Evolutionary conservation across 2,329 filamentous ascomycete species (phyloP), one percentile per base, ranked within the genome.

Genomic region (Xylariaceae sp.): DNA sequence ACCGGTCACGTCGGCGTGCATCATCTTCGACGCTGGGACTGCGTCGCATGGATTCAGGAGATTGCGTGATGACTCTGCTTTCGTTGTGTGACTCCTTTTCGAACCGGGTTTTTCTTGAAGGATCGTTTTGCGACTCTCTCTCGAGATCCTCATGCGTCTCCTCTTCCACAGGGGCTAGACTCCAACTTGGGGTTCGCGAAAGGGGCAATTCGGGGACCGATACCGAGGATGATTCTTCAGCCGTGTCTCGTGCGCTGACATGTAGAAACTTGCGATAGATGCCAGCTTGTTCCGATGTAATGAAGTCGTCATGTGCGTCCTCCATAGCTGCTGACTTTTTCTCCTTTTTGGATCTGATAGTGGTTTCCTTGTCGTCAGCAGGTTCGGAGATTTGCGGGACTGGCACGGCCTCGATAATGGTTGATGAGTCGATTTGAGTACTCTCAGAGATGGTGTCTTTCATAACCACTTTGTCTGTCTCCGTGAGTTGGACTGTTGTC

Each of bases 121-220:
- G 61, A 58, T 23, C 61, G 51, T 52, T 57, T 57, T 64, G 57
- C 51, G 65, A 64, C 34, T 68, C 65, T 2, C 70, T 75, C 58
- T 74, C 73, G 48, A 79, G 73, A 2, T 77, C 76, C 64, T 83
- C 81, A 1, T 75, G 74, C 7, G 75, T 73, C 65, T 85, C 78
- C 63, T 80, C 82, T 64, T 76, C 75, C 3, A 85, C 82, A 0
- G 80, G 78, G 3, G 82, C 75, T 51, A 85, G 69, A n/a, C 72
- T 72, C 57, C 76, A 68, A 52, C 72, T 63, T 61, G 64, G 67
- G 11, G 61, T 63, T 41, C 56, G 60, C 35, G 63, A 62, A 11
- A 63, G 64, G 48, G 68, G 62, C 44, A 61, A 64, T 61, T 55
- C 67, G 67, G 66, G 23, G 23, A 30, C 23, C 23, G 23, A 54